Evolutionary conservation across 176 grass and related monocot genomes (phyloP), one percentile per base, ranked within the genome.

Genomic region (Poa annua): DNA sequence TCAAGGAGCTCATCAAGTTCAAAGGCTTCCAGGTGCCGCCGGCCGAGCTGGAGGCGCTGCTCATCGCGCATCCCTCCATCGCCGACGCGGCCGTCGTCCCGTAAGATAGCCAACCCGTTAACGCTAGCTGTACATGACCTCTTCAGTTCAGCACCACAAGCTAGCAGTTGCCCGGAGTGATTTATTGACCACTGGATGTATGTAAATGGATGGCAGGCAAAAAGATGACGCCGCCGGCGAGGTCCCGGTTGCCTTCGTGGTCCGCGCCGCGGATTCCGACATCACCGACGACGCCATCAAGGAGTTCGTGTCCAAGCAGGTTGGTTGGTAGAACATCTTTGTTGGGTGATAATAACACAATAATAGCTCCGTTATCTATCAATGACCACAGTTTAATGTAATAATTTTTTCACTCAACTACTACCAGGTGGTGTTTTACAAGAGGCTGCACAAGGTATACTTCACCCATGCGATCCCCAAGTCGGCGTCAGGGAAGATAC

Each of bases 1-100:
- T 92, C 80, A 98, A 98, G 89, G 96, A 98, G 93, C 91, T 98
- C 85, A 98, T 98, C 89, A 98, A 98, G 65, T 93, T 87, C 89
- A 95, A 95, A 73, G 96, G 92, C 5, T 98, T 98, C 78, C 93
- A 95, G 88, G 96, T 98, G 36, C 96, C 96, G 14, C 96, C 96
- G 16, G 96, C 96, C 53, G 96, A 98, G 80, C 93, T 98, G 9
- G 96, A 98, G 80, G 78, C 89, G n/a, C 86, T 98, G 70, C 92
- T 99, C 16, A 34, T 93, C 76, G 83, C 84, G 19, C 96, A 96
- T 38, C 85, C 96, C 19, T 90, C 83, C 81, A 87, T 98, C 39
- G 80, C 85, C 33, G 92, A 98, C 80, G 96, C 92, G 0, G 96
- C 96, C 62, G 96, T 95, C 55, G 91, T 95, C 56, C 89, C 96